Evolutionary conservation across 805 yeast species (phyloP).

Genomic region (Suhomyces prunicola): DNA sequence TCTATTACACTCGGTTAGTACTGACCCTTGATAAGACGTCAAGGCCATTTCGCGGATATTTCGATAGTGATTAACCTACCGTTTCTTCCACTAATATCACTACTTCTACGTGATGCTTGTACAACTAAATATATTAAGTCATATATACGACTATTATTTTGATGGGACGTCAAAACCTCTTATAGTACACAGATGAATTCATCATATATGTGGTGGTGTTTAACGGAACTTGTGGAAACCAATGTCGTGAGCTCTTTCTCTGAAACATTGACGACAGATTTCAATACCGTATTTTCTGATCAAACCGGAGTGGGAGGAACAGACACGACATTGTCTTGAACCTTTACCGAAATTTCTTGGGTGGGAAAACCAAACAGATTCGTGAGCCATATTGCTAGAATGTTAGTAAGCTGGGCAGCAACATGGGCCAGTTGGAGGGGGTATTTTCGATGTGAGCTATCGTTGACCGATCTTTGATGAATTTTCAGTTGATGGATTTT

Average conservation of each 20-base stretch:
- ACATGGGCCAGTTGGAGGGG: too few relatives aligned
- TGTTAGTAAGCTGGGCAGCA: slow-evolving; percentile 33
- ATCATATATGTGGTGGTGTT: slow-evolving; percentile 22
- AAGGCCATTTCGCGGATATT: too few relatives aligned
- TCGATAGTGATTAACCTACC: too few relatives aligned
- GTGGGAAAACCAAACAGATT: slow-evolving; percentile 99
- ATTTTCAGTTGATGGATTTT: background rate
- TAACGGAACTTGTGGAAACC: slow-evolving; percentile 99
- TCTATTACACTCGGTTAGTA: too few relatives aligned
- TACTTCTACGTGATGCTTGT: background rate
- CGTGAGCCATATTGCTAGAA: slow-evolving; percentile 93
- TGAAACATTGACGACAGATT: slow-evolving; percentile 99
- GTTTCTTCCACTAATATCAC: too few relatives aligned
- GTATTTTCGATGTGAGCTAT: too few relatives aligned
- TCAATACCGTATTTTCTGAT: slow-evolving; percentile 99
- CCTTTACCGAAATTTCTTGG: slow-evolving; percentile 99
- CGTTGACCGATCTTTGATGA: too few relatives aligned
- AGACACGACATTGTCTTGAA: slow-evolving; percentile 99
- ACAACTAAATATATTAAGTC: slow-evolving; percentile 8
- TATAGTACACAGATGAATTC: slow-evolving; percentile 6
- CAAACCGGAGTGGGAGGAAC: slow-evolving; percentile 98
- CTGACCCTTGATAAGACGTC: too few relatives aligned
- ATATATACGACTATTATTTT: background rate
- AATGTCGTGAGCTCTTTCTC: slow-evolving; percentile 98
- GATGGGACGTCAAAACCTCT: slow-evolving; percentile 5